phyloP scores from a whole-genome alignment of 176 grass and related monocot genomes.

The Zizania latifolia region DNA sequence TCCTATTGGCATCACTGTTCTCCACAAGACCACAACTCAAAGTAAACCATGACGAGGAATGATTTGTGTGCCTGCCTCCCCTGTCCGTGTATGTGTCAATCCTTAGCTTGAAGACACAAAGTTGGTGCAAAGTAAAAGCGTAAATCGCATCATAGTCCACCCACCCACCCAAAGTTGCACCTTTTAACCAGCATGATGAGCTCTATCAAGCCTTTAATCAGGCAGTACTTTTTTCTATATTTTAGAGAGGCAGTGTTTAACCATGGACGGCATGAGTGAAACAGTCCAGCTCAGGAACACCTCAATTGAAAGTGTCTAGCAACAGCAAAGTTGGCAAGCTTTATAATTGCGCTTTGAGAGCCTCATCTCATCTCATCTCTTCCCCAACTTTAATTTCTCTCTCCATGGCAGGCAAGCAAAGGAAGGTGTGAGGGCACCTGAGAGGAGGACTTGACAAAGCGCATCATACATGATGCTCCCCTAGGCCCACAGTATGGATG shows the following conservation, averaged over 20 bases:
- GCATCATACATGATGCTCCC: slow-evolving; percentile 26
- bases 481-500: slow-evolving; percentile 34
- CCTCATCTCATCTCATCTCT: slow-evolving; percentile 11
- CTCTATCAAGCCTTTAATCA: slow-evolving; percentile 51
- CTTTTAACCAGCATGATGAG: slow-evolving; percentile 56
- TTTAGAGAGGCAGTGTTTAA: slow-evolving; percentile 23
- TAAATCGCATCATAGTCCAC: slow-evolving; percentile 47
- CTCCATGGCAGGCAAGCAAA: background rate
- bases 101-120: slow-evolving; percentile 59
- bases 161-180: slow-evolving; percentile 35
- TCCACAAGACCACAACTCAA: no score
- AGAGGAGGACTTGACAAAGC: slow-evolving; percentile 29
- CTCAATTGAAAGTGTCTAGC: slow-evolving; percentile 26
- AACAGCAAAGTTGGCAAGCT: slow-evolving; percentile 42
- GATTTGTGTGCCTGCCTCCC: slow-evolving; percentile 16
- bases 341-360: slow-evolving; percentile 43
- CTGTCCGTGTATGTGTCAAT: slow-evolving; percentile 27
- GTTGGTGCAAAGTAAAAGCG: slow-evolving; percentile 61
- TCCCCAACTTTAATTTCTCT: background rate
- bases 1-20: no score
- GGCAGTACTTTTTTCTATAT: background rate
- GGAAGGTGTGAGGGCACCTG: slow-evolving; percentile 40
- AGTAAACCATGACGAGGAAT: slow-evolving; percentile 51
- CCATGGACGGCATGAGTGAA: slow-evolving; percentile 31
- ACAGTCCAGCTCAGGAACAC: slow-evolving; percentile 28